These are phyloP conservation scores for Mentha longifolia DNA, from an alignment of 257 asterid species.

Conservation along the genomic window DNA sequence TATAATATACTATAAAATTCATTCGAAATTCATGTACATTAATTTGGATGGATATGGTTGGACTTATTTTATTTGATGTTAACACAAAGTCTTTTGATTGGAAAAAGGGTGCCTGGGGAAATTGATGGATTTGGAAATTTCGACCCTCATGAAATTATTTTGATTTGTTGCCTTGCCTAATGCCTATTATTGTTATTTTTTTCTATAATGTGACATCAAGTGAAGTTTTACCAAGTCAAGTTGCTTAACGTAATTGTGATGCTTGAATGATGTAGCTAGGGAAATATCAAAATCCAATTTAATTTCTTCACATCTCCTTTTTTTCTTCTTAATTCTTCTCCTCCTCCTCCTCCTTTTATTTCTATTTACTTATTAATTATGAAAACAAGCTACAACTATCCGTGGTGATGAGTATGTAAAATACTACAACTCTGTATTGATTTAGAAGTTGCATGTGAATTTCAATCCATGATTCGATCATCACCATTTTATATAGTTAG, in stretches of 20 bases:
- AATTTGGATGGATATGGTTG: constrained; percentile 15
- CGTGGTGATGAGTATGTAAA: not conserved
- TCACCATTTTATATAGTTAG: not conserved
- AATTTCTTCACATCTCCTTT: no score
- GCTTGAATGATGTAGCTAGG: not conserved
- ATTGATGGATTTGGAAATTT: constrained; percentile 33
- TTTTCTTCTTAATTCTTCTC: no score
- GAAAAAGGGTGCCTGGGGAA: not conserved
- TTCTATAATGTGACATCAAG: constrained; percentile 4
- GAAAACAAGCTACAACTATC: not conserved
- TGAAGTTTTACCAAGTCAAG: constrained; percentile 36
- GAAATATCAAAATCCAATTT: not conserved
- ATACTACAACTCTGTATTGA: no score
- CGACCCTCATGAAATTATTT: constrained; percentile 5
- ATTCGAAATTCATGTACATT: not conserved
- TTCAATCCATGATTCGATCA: not conserved
- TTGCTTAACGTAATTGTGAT: constrained; percentile 6
- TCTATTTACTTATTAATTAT: no score
- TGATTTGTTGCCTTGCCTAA: not conserved
- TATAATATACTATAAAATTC: not conserved
- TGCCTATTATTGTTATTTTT: not conserved
- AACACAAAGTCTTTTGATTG: constrained; percentile 12
- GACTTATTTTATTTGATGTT: constrained; percentile 6
- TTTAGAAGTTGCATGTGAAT: not conserved
- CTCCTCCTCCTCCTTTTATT: not conserved